phyloP scores from a whole-genome alignment of 495 filamentous ascomycete genomes.

The Hypoxylon lenormandii region DNA sequence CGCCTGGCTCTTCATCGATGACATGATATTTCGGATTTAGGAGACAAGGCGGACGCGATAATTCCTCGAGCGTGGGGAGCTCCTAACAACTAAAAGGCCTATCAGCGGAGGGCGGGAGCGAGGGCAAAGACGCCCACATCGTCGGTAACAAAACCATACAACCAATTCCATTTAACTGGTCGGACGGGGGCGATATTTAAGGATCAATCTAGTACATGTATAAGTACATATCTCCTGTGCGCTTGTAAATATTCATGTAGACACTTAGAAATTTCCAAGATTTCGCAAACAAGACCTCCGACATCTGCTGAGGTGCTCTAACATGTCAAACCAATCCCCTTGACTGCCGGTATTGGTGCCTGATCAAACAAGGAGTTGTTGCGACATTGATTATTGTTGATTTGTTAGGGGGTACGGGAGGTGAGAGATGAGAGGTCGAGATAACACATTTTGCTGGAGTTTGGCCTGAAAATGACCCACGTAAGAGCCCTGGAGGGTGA shows the following conservation, averaged over 20 bases:
- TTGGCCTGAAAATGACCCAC: not conserved
- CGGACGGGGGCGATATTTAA: too few species aligned
- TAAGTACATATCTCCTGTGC: too few species aligned
- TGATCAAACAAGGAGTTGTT: not conserved
- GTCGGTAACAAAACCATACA: conserved; percentile 21
- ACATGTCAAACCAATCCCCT: not conserved
- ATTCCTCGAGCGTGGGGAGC: conserved; percentile 32
- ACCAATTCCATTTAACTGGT: not conserved
- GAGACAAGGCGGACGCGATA: conserved; percentile 34
- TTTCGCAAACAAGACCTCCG: too few species aligned
- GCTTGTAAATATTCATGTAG: too few species aligned
- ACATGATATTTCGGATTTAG: conserved; percentile 37
- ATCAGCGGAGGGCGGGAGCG: conserved; percentile 22
- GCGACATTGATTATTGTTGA: not conserved
- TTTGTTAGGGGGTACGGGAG: not conserved
- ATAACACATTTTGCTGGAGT: not conserved
- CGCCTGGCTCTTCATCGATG: not conserved
- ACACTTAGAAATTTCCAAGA: too few species aligned
- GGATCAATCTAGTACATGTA: too few species aligned
- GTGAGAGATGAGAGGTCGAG: not conserved
- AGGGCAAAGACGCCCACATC: conserved; percentile 23
- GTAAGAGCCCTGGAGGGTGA: not conserved
- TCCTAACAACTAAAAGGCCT: conserved; percentile 2
- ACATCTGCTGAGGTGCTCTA: too few species aligned
- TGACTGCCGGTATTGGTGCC: not conserved